phyloP scores from a whole-genome alignment of 2,329 filamentous ascomycete species.

The Penicillium sp. region DNA sequence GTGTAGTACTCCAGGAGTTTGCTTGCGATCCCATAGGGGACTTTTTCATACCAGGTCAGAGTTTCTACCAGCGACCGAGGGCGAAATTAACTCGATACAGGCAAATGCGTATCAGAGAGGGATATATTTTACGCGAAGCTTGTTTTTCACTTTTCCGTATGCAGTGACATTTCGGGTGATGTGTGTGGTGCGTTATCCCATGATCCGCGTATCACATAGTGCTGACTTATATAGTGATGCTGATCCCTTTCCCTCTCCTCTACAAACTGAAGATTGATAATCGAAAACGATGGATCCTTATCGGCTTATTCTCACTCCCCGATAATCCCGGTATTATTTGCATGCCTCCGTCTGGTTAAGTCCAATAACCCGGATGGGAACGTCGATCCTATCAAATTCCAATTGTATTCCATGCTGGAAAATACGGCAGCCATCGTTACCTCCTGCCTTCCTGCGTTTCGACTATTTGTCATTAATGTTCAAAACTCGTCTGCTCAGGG shows the following conservation, averaged over 20 bases:
- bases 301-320: neutral
- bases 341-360: constrained; percentile 1
- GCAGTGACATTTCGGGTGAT: neutral
- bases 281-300: neutral
- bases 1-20: neutral
- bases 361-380: constrained; percentile 1
- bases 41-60: neutral
- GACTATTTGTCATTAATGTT: neutral
- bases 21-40: neutral
- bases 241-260: neutral
- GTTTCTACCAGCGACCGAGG: neutral
- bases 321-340: constrained; percentile 6
- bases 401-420: neutral
- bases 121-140: neutral
- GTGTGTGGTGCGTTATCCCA: neutral
- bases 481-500: neutral
- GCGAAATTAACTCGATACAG: neutral
- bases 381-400: constrained; percentile 9
- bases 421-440: neutral
- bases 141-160: neutral
- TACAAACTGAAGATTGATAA: neutral
- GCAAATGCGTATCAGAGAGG: neutral
- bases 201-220: neutral
- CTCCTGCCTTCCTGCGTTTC: neutral
- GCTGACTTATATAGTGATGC: neutral